Evolutionary conservation across 345 rosid genomes (phyloP), one percentile per base, ranked within the genome.

Genomic region (Arabidopsis arenosa): DNA sequence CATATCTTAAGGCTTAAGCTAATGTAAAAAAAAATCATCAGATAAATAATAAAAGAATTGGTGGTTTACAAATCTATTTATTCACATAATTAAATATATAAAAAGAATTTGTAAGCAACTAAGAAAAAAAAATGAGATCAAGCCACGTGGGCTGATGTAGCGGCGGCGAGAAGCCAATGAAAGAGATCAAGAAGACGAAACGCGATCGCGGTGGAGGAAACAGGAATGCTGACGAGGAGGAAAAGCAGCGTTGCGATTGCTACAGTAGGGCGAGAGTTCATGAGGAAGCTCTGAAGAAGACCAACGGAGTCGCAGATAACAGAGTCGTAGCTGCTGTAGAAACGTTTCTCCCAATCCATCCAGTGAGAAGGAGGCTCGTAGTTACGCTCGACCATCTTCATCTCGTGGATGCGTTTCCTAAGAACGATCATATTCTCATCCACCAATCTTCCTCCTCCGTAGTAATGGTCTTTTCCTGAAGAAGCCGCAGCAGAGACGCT

Each of bases 281-380:
- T 87, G 82, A 90, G 63, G 63, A 39, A 80, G 1, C 82, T 66
- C 43, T 90, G 93, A 41, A 89, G 30, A 17, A 82, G 66, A 23
- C 89, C 91, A 70, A 89, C 21, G 14, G 47, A 32, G 1, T 84
- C 87, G 52, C 93, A 89, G 15, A 91, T 80, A 1, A 81, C 17
- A 3, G 88, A 78, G 72, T 85, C 85, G 48, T 87, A 91, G 57
- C 61, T 64, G 23, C 73, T 70, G 43, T 80, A 88, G 32, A 62
- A 85, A 13, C 80, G 88, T 41, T 89, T 87, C 85, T 91, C 93
- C 93, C 93, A 91, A 3, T 81, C 85, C 86, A 83, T 83, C 97
- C 97, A 88, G 6, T 85, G 77, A 14, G 79, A 49, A 4, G 93
- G 90, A 8, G 93, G 87, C 83, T 89, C 88, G 61, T 87, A 83